A percentile compares a stretch with the other conserved stretches of the same genome.
These are phyloP conservation scores for Fomitopsis schrenkii DNA, from an alignment of 1,284 basidiomycete species.

Conservation along the genomic window DNA sequence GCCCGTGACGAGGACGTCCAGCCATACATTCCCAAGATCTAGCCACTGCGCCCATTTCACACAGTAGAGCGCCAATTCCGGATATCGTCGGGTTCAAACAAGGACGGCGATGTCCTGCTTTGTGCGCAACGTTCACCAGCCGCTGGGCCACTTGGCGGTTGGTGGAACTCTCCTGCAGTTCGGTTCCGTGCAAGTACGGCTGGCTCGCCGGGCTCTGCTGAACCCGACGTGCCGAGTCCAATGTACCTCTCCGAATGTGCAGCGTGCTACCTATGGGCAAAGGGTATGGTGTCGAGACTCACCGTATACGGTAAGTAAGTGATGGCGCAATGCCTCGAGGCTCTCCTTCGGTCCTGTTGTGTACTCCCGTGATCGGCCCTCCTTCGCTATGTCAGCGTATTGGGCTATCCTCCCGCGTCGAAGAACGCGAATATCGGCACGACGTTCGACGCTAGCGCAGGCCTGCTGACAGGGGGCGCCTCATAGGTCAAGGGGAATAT, in stretches of 20 bases:
- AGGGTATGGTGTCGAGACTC: slow-evolving; percentile 15
- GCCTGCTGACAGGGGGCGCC: slow-evolving; percentile 10
- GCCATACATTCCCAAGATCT: not conserved
- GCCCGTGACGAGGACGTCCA: not conserved
- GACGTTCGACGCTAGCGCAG: not conserved
- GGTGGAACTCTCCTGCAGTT: not conserved
- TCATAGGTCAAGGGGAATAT: not conserved
- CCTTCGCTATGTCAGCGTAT: slow-evolving; percentile 11
- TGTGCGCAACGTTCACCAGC: not conserved
- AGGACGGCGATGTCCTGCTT: not conserved
- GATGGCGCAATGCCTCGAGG: slow-evolving; percentile 22
- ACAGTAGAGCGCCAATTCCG: not conserved
- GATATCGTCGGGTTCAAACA: not conserved
- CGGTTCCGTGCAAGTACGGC: not conserved
- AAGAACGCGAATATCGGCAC: slow-evolving; percentile 2
- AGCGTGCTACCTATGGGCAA: slow-evolving; percentile 16
- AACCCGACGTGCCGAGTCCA: not conserved
- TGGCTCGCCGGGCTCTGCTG: not conserved
- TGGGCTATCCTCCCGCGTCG: not conserved
- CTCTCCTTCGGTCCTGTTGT: slow-evolving; percentile 3
- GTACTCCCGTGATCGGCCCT: slow-evolving; percentile 11
- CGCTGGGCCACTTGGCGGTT: not conserved
- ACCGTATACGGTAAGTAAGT: slow-evolving; percentile 9
- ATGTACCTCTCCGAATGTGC: slow-evolving; percentile 6
- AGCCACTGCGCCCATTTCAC: not conserved